A percentile compares a stretch with the other conserved stretches of the same genome.
Conservation (phyloP, 78 protist species). For the Isochrysis galbana region DNA sequence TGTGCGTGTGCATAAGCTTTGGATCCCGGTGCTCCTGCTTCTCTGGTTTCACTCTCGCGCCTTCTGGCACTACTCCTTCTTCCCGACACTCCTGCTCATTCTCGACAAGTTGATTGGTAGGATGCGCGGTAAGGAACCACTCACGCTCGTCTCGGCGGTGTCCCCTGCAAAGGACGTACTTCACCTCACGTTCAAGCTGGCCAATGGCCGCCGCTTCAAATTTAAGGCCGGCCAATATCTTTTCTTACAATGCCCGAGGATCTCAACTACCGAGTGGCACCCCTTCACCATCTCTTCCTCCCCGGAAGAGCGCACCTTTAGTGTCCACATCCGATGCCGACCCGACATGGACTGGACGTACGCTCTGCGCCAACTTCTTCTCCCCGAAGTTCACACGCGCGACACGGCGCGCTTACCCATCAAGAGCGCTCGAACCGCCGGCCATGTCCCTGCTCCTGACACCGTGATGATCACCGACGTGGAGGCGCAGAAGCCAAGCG, state of each 20-base stretch:
- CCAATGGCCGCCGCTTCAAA: background rate
- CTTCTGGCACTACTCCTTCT: background rate
- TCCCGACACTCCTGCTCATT: background rate
- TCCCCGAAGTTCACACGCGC: background rate
- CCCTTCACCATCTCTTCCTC: constrained; percentile 84
- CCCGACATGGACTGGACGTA: background rate
- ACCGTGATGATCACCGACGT: background rate
- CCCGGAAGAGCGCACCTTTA: background rate
- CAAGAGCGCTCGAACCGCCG: background rate
- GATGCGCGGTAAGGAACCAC: background rate
- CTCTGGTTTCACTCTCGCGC: background rate
- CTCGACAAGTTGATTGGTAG: background rate
- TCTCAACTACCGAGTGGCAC: constrained; percentile 83
- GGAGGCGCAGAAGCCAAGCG: no score
- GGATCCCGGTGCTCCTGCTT: background rate
- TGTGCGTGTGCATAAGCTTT: background rate
- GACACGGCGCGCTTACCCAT: background rate
- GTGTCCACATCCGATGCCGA: constrained; percentile 39
- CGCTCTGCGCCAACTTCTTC: background rate
- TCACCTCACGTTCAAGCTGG: background rate
- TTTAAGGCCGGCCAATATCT: constrained; percentile 70
- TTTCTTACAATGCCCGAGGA: constrained; percentile 75
- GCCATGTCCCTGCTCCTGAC: background rate
- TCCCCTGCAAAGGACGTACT: background rate
- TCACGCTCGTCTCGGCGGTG: background rate